Evolutionary conservation across 371 early-diverging fungal species (phyloP), one percentile per base, ranked within the genome.

Genomic region (Mortierella sp.): DNA sequence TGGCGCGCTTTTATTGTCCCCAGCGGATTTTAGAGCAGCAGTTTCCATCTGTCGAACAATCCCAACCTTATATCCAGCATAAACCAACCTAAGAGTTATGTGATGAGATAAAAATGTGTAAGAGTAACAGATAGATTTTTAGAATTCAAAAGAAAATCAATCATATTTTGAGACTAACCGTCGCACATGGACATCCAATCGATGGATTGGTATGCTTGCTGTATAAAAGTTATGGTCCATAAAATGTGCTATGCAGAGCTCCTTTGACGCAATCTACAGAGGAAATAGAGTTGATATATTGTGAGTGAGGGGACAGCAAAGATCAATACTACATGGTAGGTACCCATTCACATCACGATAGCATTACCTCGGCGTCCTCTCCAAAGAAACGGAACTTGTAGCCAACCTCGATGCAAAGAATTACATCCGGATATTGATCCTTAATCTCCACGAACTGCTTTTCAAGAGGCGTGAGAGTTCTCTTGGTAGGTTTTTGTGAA

Each of bases 381-480:
- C 90, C 95, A 85, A 96, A 96, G 63, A 96, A 94, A 17, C 93
- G 85, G 82, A 84, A 96, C 82, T 95, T 95, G 88, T 96, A 96
- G 17, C 96, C 96, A 0, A 96, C 96, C 79, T 96, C 96, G 12
- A 96, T 90, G 0, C 91, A 86, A 13, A 96, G 88, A 17, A 96
- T 65, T 22, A 89, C 88, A 61, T 89, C 93, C 0, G 93, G 92
- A 73, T 95, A 76, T 62, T 87, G 78, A 13, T 83, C 82, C 76
- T 93, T 95, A 51, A 95, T 82, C 23, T 93, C 93, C 10, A 93
- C 81, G 26, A 90, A 92, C 76, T 96, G 96, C 37, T 83, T 66
- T 82, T 96, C 96, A 29, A 96, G 83, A 3, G 96, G 95, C 7
- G 96, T 95, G 68, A 89, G 93, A 61, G 89, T 87, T 23, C 75